Base-by-base conservation (phyloP, 2,329 filamentous ascomycete species). In the Aspergillus aculeatus region DNA sequence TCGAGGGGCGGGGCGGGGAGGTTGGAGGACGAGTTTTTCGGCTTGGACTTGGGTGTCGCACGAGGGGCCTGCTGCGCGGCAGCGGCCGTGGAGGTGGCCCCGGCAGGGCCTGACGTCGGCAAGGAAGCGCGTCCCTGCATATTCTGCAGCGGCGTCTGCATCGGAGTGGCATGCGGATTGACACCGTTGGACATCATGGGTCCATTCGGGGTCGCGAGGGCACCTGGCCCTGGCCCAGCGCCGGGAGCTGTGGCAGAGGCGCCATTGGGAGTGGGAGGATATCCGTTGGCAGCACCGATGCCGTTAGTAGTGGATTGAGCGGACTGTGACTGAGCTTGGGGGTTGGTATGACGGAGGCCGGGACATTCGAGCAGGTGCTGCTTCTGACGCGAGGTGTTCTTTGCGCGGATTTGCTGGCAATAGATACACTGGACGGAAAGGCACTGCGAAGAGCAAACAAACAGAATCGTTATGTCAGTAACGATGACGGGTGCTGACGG, bases 371-470 rank as follows among this genome's bases (percentile, higher is more conserved):
- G 78, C 19, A 82, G 71, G 67, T 82, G 80, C 66, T 81, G 78
- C 68, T 82, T 82, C 72, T 82, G 80, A 62, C 80, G 78, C 61
- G 78, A 81, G 58, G 80, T 82, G 66, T 82, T 82, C 74, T 82
- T 82, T 69, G 80, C 80, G 62, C 80, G 77, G 59, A 81, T 81
- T 69, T 81, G 79, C 67, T 82, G 80, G 63, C 80, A 82, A 67
- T 82, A 82, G 71, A 82, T 81, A 70, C 80, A 82, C 73, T 82
- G 80, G 23, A 81, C 80, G 49, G 80, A 82, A 62, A 82, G 78
- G 71, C 80, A 82, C 77, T 82, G 67, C 49, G 67, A 54, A 56
- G 48, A 54, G 54, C 53, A 31, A 64, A 62, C 35, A 63, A 58
- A 55, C 64, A 35, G 63, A 58, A 65, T 63, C 61, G 63, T 62